Base-by-base conservation (phyloP, 177 flowering plant species). In the Vitis hybrid region DNA sequence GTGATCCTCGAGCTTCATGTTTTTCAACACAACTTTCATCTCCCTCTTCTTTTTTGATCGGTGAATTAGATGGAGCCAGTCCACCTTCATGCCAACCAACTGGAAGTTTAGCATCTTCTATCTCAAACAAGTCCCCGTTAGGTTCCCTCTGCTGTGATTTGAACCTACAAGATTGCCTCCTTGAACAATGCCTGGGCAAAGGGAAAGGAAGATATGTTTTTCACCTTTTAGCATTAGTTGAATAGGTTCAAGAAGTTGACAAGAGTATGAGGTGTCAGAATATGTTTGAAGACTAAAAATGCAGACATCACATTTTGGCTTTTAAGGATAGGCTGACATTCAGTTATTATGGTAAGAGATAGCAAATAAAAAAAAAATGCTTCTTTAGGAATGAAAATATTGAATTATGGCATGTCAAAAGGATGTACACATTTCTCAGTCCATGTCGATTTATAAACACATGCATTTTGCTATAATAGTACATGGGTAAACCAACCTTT, bases 91-190 rank as follows among this genome's bases (percentile, higher is more conserved):
- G 72, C 23, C 72, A 69, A 59, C 18, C 51, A 8, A 62, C 66
- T 51, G 76, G 68, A 70, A 81, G 65, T 14, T 76, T 79, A 6
- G 62, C 76, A 71, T 83, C 88, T 62, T 85, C 89, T 21, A 89
- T 72, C 83, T 87, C 93, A 74, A 84, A 87, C 73, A 84, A 76
- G 64, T 87, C 75, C 66, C 84, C 89, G 1, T 62, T n/a, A 6
- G 77, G 70, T 74, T 87, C 85, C 12, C 54, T 58, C 52, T 71
- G 73, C 26, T 70, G 72, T 45, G 84, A 51, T 70, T 66, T 79
- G 32, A 79, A 77, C 84, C 76, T 77, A 39, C 79, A 76, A 55
- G 91, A 86, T 59, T 84, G 86, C 77, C 88, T 80, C 70, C 83
- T 82, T 73, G 83, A 59, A 80, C 91, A 84, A 39, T 69, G 82